Percentiles rank a stretch among this genome's conserved stretches.
Conservation (phyloP, 2,329 filamentous ascomycete genomes). For the Colletotrichum caudatum region DNA sequence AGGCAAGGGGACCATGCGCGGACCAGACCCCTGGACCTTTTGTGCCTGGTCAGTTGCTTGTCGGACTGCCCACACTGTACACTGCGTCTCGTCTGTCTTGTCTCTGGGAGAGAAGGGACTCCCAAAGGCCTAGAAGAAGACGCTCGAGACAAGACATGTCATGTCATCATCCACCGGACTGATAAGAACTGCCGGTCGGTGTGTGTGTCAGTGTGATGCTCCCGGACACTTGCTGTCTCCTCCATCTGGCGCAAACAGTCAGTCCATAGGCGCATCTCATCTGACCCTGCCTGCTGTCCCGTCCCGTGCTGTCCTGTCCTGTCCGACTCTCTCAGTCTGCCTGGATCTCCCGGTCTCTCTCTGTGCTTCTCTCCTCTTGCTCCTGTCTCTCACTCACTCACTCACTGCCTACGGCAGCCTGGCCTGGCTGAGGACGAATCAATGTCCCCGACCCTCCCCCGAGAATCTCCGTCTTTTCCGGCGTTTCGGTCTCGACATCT, state of each 20-base stretch:
- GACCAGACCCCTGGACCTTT: constrained; percentile 16
- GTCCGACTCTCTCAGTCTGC: background rate
- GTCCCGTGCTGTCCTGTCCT: background rate
- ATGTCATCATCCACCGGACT: background rate
- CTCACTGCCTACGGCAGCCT: too few species aligned
- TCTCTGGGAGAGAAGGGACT: too few species aligned
- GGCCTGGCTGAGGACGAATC: background rate
- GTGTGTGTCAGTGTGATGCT: constrained; percentile 4
- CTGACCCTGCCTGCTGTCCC: constrained; percentile 1
- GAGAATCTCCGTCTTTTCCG: constrained; percentile 2
- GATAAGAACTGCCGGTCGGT: background rate
- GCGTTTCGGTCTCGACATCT: background rate
- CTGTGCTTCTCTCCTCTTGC: background rate
- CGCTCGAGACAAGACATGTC: background rate
- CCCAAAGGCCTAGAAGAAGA: background rate
- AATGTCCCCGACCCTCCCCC: background rate
- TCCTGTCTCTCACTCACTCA: background rate
- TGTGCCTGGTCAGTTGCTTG: too few species aligned
- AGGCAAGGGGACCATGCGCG: constrained; percentile 2
- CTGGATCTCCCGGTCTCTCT: background rate
- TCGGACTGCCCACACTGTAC: too few species aligned
- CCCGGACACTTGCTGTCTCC: constrained; percentile 1
- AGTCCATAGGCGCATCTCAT: background rate
- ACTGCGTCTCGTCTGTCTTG: too few species aligned
- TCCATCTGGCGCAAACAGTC: constrained; percentile 10